Conservation (phyloP, 208 protist genomes). For the Crithidia fasciculata region DNA sequence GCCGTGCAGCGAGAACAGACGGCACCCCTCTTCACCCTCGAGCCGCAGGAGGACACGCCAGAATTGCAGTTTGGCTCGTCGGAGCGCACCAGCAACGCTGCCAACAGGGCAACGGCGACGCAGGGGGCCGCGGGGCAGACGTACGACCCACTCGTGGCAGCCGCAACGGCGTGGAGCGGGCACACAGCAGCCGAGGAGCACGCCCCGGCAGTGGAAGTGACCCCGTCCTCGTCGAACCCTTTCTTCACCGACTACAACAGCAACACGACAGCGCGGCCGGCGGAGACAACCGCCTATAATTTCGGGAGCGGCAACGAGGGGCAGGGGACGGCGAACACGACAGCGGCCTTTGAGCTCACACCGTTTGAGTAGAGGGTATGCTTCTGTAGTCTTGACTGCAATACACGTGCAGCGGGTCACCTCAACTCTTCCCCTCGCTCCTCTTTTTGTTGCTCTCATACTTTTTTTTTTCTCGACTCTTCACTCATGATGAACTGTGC, state of each 20-base stretch:
- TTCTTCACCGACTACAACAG: conserved; percentile 8
- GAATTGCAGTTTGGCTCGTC: no score
- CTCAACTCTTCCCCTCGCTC: not conserved
- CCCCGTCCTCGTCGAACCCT: conserved; percentile 19
- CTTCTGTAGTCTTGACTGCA: not conserved
- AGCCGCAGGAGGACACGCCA: not conserved
- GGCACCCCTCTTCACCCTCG: conserved; percentile 21
- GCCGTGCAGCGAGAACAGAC: not conserved
- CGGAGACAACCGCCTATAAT: conserved; percentile 3
- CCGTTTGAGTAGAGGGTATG: conserved; percentile 4
- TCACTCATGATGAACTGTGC: not conserved
- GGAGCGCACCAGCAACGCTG: no score
- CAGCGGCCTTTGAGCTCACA: conserved; percentile 21
- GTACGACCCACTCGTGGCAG: conserved; percentile 7
- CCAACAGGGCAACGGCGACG: no score
- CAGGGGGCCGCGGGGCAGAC: not conserved
- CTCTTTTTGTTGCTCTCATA: not conserved
- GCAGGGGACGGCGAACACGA: not conserved
- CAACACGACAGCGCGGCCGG: not conserved
- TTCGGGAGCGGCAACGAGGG: conserved; percentile 8
- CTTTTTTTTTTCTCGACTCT: not conserved
- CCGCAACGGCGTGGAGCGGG: conserved; percentile 1
- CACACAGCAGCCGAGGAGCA: not conserved
- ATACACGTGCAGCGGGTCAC: no score
- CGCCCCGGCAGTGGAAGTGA: conserved; percentile 16